These are phyloP conservation scores for Aurantiochytrium sp. DNA, from an alignment of 108 stramenopile genomes.

Conservation along the genomic window DNA sequence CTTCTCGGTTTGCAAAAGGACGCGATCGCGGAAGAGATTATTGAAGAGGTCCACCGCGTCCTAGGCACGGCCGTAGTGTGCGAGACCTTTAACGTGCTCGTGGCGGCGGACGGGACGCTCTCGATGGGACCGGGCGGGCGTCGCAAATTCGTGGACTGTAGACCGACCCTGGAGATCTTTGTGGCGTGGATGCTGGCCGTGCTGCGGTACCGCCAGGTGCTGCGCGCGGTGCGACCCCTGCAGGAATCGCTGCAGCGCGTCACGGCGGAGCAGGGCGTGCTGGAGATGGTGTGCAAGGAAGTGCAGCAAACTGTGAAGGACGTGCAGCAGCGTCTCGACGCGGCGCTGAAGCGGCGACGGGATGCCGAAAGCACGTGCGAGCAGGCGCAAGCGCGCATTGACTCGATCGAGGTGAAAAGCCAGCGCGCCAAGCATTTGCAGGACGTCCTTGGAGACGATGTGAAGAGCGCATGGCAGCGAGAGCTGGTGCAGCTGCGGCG, in stretches of 20 bases:
- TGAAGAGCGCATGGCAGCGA: background rate
- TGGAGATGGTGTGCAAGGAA: slow-evolving; percentile 1
- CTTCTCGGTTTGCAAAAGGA: background rate
- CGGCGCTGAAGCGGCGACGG: too few species aligned
- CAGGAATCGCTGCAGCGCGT: background rate
- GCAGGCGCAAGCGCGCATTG: background rate
- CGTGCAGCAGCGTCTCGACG: background rate
- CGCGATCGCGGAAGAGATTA: background rate
- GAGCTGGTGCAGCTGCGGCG: background rate
- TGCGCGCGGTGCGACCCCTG: background rate
- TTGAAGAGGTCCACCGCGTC: background rate
- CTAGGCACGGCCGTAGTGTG: background rate
- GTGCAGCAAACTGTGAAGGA: background rate
- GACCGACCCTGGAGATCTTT: background rate
- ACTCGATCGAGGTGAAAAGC: background rate
- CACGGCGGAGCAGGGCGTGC: background rate
- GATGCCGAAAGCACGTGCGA: background rate
- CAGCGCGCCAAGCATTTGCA: background rate
- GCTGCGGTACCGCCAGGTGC: background rate
- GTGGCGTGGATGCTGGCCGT: background rate
- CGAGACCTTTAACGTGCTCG: background rate
- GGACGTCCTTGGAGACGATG: background rate
- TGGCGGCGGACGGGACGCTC: background rate
- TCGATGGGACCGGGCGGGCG: background rate
- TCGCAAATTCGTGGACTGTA: background rate